Evolutionary conservation across 192 early-diverging fungal genomes (phyloP).

Genomic region (Chytriomyces sp.): DNA sequence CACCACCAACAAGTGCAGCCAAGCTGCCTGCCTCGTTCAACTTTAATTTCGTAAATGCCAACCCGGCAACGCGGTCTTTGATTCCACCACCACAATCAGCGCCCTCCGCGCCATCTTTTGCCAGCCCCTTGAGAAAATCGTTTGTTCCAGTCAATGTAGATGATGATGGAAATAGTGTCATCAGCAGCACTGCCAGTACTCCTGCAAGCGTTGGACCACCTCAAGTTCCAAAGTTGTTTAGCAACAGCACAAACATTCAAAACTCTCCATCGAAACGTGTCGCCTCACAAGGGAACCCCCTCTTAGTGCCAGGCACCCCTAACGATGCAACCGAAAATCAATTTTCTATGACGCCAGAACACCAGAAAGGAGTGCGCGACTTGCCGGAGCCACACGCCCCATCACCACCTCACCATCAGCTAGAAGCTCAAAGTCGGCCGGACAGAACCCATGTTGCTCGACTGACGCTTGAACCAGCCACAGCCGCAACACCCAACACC

Average conservation of each 20-base stretch:
- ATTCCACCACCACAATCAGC: neutral
- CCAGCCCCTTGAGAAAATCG: neutral
- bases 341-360: too few relatives aligned
- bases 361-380: too few relatives aligned
- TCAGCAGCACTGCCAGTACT: neutral
- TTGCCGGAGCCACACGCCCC: neutral
- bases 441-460: neutral
- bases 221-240: neutral
- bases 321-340: too few relatives aligned
- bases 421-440: neutral
- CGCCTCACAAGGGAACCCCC: neutral
- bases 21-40: neutral
- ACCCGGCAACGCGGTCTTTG: neutral
- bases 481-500: neutral
- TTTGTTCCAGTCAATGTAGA: neutral
- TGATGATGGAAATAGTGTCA: neutral
- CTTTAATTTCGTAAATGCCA: constrained; percentile 1
- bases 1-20: neutral
- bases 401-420: neutral
- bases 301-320: neutral
- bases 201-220: neutral
- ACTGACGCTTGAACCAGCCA: neutral
- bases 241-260: neutral
- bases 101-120: neutral
- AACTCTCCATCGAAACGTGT: neutral